Base-by-base conservation (phyloP, 176 grass and related monocot genomes). In the Microstegium vimineum region DNA sequence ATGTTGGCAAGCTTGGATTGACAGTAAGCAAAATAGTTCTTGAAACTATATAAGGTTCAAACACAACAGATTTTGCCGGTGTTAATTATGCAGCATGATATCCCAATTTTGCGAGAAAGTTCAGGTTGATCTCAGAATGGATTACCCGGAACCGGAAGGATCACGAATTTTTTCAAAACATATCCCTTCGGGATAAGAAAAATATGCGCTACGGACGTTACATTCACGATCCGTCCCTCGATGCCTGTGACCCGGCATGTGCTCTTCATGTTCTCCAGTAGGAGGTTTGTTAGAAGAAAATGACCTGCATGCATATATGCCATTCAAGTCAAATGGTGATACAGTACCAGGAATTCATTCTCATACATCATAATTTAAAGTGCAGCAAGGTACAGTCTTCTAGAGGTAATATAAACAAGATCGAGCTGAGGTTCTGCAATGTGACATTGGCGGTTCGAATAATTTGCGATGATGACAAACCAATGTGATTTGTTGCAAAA, bases 1-100 rank as follows among this genome's bases (percentile, higher is more conserved):
- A 97, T 94, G 60, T 97, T 97, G 43, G 90, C 82, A 87, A 97
- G 90, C 85, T 92, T 97, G 71, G 94, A 94, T 32, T 92, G 88
- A 35, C 86, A 84, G 52, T 97, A 92, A 59, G 90, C 94, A 76
- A 71, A 56, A 30, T 82, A 71, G 69, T 47, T 80, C 17, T 22
- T 83, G 12, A 91, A 91, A 62, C 95, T 98, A 79, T 10, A 52
- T 56, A 82, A 77, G 67, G 51, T 59, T 85, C 67, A 49, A 59
- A 52, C 10, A 23, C 0, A 34, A 18, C 31, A 32, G 75, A 51
- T 12, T n/a, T 69, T n/a, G 65, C 13, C 13, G n/a, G 61, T 49
- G 41, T 80, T n/a, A 52, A 34, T 52, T 63, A 5, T 22, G 23
- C 52, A 28, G 10, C 28, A 80, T 5, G 7, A 6, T 28, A 0